Base-by-base conservation (phyloP, 1,284 basidiomycete species). In the Anthracocystis panici-leucophaei region DNA sequence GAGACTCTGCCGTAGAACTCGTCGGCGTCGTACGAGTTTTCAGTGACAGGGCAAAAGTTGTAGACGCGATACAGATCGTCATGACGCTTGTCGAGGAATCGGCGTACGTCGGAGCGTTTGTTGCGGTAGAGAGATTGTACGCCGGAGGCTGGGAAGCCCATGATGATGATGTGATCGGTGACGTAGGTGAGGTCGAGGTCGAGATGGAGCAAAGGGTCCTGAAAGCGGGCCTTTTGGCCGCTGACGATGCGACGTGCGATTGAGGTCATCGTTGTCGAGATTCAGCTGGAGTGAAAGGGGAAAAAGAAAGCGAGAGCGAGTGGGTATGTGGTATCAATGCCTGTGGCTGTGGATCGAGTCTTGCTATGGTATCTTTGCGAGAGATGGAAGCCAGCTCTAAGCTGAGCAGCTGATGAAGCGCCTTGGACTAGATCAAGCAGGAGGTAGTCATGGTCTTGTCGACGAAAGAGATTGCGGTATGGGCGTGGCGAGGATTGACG, bases 181-280 rank as follows among this genome's bases (percentile, higher is more conserved):
- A 95, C 89, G 86, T 94, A 94, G 49, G 91, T 91, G 9, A 95
- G 87, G 84, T 95, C 93, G 54, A 94, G 88, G 75, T 94, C 92
- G 38, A 93, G 85, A 65, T 90, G 87, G 51, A 92, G 89, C 3
- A 89, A 87, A 11, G 87, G 87, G 82, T 95, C 92, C 57, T 89
- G 90, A 86, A 91, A 93, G 29, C 93, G 88, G 3, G 92, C 90
- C 83, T 94, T 95, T 65, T 89, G 85, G 41, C 88, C 88, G 46
- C 86, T 87, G 12, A 88, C 87, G 59, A 88, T 81, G 44, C 86
- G 83, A n/a, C 87, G 75, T 35, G 73, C 67, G 62, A 75, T 71
- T 33, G 67, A 38, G 6, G 77, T 54, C 77, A 79, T 79, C 33
- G 5, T 49, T 12, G 35, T 29, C 38, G 7, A n/a, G 12, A 21